Conservation (phyloP, 805 yeast genomes). For the Metschnikowia lachancei region DNA sequence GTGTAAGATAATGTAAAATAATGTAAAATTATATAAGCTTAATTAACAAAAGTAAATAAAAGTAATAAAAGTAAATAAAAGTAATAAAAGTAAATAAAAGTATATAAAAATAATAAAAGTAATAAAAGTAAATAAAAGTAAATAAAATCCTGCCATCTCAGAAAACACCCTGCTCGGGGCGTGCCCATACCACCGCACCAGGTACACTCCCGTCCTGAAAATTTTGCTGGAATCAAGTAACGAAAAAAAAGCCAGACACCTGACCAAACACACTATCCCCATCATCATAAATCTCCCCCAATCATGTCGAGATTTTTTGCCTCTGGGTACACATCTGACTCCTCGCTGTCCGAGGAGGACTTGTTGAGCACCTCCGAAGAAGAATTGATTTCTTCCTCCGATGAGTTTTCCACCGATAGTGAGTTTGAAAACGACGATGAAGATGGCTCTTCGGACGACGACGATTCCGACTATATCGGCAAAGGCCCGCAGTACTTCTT, state of each 20-base stretch:
- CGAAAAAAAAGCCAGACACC: conserved; percentile 1
- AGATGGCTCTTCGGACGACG: conserved; percentile 23
- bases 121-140: no score
- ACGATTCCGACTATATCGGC: conserved; percentile 37
- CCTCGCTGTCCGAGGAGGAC: conserved; percentile 52
- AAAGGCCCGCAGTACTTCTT: conserved; percentile 55
- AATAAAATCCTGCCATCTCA: no score
- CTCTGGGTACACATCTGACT: conserved; percentile 56
- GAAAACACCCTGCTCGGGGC: not conserved
- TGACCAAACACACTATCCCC: not conserved
- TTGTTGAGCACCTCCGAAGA: conserved; percentile 56
- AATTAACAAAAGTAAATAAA: no score
- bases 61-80: no score
- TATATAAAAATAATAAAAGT: no score
- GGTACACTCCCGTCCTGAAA: conserved; percentile 14
- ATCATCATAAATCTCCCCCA: conserved; percentile 8
- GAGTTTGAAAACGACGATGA: conserved; percentile 49
- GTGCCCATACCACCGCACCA: conserved; percentile 15
- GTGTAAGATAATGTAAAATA: no score
- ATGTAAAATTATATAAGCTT: no score
- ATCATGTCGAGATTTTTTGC: conserved; percentile 90
- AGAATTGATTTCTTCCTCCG: conserved; percentile 52
- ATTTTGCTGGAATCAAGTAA: conserved; percentile 10
- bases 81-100: no score
- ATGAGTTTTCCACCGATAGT: conserved; percentile 43